Conservation (phyloP, 176 grass and related monocot genomes). For the Elymus sibiricus region DNA sequence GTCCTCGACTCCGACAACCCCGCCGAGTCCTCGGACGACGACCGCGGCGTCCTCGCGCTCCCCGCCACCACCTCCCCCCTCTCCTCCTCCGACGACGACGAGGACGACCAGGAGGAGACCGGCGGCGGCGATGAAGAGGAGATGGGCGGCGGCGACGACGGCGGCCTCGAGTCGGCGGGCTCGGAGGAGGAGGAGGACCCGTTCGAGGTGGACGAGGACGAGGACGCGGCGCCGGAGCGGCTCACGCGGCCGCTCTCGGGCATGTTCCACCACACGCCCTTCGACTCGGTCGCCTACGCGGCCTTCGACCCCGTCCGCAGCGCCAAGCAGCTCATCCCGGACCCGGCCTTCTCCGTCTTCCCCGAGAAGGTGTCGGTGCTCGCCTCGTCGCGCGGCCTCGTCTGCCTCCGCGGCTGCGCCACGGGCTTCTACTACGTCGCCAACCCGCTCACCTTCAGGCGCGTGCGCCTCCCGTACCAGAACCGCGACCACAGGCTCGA, state of each 20-base stretch:
- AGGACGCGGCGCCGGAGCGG: background rate
- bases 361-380: conserved; percentile 18
- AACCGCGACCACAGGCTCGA: background rate
- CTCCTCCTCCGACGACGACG: background rate
- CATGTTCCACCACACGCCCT: conserved; percentile 38
- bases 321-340: conserved; percentile 27
- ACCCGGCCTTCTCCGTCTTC: conserved; percentile 38
- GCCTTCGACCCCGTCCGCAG: conserved; percentile 17
- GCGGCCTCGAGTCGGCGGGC: background rate
- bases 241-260: conserved; percentile 11
- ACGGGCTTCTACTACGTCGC: conserved; percentile 47
- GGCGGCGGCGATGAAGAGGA: too few species aligned
- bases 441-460: conserved; percentile 46
- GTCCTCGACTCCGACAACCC: background rate
- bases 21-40: background rate
- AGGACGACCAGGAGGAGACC: background rate
- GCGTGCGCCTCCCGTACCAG: conserved; percentile 22
- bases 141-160: background rate
- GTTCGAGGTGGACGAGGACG: background rate
- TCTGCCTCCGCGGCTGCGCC: conserved; percentile 41
- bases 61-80: background rate
- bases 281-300: background rate
- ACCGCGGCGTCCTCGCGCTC: background rate
- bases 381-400: conserved; percentile 55
- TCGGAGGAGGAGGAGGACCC: background rate